phyloP scores from a whole-genome alignment of 129 eudicot genomes.

The Artemisia tridentata region DNA sequence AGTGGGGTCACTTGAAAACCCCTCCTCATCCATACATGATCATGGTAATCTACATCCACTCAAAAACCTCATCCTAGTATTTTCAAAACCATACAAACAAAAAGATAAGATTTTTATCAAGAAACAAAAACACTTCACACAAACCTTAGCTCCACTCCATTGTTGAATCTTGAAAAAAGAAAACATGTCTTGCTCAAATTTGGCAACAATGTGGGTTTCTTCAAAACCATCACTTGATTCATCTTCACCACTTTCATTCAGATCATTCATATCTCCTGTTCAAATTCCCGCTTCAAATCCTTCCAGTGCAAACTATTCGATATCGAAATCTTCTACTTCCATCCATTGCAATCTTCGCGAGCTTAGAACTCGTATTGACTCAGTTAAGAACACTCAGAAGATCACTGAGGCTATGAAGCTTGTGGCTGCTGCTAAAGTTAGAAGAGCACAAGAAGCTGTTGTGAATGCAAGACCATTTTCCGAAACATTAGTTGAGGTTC shows the following conservation, averaged over 20 bases:
- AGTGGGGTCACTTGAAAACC: slow-evolving; percentile 27
- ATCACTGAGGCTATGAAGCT: slow-evolving; percentile 77
- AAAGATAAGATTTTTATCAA: slow-evolving; percentile 42
- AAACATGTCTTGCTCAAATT: slow-evolving; percentile 42
- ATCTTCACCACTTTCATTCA: slow-evolving; percentile 32
- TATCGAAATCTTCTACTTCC: slow-evolving; percentile 25
- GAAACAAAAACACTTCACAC: slow-evolving; percentile 27
- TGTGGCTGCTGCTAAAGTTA: slow-evolving; percentile 65
- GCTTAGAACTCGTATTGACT: slow-evolving; percentile 41
- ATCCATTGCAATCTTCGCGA: slow-evolving; percentile 48
- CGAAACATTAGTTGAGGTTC: slow-evolving; percentile 53
- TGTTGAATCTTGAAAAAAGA: slow-evolving; percentile 23
- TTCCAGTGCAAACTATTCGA: slow-evolving; percentile 15
- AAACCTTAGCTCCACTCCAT: slow-evolving; percentile 31
- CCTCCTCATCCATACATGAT: slow-evolving; percentile 38
- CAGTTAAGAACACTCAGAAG: slow-evolving; percentile 66
- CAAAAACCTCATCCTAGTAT: slow-evolving; percentile 37
- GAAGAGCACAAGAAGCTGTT: slow-evolving; percentile 75
- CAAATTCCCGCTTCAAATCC: slow-evolving; percentile 25
- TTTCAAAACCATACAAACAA: slow-evolving; percentile 30
- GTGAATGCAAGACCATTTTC: slow-evolving; percentile 60
- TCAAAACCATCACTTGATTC: slow-evolving; percentile 43
- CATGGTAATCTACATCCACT: slow-evolving; percentile 34
- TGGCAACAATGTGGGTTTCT: slow-evolving; percentile 41
- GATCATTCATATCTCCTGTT: slow-evolving; percentile 33